Percentiles rank a stretch among this genome's conserved stretches.
These are phyloP conservation scores for Metarhizium robertsii DNA, from an alignment of 2,329 filamentous ascomycete species.

Conservation along the genomic window DNA sequence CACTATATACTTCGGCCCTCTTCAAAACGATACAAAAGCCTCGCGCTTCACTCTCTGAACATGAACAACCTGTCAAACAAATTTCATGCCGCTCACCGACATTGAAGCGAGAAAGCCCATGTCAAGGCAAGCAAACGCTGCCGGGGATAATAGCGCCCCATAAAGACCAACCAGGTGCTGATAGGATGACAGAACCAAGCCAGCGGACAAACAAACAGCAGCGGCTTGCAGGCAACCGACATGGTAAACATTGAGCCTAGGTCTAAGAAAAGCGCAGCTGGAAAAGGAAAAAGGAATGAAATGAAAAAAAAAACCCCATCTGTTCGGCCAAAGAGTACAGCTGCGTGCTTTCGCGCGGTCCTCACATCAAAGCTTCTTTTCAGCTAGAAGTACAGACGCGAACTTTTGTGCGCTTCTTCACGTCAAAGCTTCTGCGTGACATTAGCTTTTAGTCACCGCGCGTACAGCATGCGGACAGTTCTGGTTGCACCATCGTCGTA, in stretches of 20 bases:
- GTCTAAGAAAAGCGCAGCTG: neutral
- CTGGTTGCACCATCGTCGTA: no score
- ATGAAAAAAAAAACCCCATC: neutral
- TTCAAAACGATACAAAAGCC: neutral
- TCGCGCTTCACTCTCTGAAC: neutral
- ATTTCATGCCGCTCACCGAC: neutral
- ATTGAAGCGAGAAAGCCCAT: neutral
- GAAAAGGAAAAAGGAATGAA: neutral
- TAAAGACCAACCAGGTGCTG: neutral
- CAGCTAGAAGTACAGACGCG: no score
- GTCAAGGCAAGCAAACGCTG: neutral
- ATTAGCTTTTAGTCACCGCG: no score
- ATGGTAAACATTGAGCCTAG: no score
- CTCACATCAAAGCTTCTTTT: neutral
- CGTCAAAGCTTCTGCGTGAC: no score
- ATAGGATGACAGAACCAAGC: neutral
- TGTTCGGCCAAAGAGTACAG: neutral
- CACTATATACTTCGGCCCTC: neutral
- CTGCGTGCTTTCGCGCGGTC: neutral
- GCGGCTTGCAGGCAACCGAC: neutral
- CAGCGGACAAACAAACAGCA: neutral
- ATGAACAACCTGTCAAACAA: neutral
- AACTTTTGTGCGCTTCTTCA: no score
- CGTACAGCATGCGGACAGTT: no score
- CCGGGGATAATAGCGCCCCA: neutral